Evolutionary conservation across 2,329 filamentous ascomycete species (phyloP).

Genomic region (Beauveria rudraprayagi): DNA sequence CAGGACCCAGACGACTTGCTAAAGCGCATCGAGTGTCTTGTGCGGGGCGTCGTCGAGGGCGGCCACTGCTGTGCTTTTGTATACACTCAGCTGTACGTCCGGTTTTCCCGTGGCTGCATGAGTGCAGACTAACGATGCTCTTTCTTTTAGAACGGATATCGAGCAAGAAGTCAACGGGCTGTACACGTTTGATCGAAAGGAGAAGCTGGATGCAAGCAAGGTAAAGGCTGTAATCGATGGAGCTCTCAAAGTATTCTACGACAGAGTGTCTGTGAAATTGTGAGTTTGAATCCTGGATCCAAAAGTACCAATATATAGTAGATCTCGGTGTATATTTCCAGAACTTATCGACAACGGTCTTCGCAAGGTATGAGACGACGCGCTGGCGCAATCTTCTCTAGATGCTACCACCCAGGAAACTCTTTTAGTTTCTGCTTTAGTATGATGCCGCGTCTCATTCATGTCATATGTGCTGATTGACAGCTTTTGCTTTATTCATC

Average conservation of each 20-base stretch:
- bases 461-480: too few species aligned
- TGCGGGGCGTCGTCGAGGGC: constrained; percentile 47
- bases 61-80: constrained; percentile 56
- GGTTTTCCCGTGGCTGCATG: too few species aligned
- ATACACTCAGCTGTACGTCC: too few species aligned
- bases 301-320: neutral
- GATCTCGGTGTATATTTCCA: too few species aligned
- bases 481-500: too few species aligned
- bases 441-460: too few species aligned
- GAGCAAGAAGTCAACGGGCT: constrained; percentile 63
- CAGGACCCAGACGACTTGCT: constrained; percentile 51
- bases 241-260: constrained; percentile 39
- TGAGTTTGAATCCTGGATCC: neutral
- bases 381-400: too few species aligned
- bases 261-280: neutral
- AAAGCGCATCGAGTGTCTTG: constrained; percentile 47
- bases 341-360: too few species aligned
- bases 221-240: constrained; percentile 52
- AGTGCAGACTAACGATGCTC: constrained; percentile 37
- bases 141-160: constrained; percentile 39
- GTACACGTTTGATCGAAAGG: constrained; percentile 53
- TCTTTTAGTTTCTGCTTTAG: too few species aligned
- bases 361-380: too few species aligned
- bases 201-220: constrained; percentile 49
- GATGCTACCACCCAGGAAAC: too few species aligned